phyloP scores from a whole-genome alignment of 371 early-diverging fungal species.

The Syncephalastrum racemosum region DNA sequence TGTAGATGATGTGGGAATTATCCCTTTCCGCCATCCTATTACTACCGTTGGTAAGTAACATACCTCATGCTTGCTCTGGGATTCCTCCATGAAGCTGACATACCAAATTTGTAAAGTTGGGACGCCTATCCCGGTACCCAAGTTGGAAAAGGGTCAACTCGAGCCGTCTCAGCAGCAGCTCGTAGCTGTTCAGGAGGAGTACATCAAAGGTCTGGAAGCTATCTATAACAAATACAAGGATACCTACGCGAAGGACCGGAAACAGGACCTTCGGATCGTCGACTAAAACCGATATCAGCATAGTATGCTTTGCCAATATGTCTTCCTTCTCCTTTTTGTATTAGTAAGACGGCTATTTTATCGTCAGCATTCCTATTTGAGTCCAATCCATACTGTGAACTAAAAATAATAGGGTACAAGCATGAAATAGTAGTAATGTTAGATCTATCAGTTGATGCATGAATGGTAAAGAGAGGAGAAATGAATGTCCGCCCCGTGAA shows the following conservation, averaged over 20 bases:
- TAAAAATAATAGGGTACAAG: too few relatives aligned
- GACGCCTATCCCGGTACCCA: constrained; percentile 64
- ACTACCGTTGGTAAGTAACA: constrained; percentile 47
- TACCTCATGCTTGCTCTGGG: background rate
- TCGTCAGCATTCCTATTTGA: too few relatives aligned
- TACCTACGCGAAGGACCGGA: constrained; percentile 63
- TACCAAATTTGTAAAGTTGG: constrained; percentile 50
- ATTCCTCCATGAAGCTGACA: constrained; percentile 1
- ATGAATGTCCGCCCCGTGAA: too few relatives aligned
- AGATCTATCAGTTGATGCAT: too few relatives aligned
- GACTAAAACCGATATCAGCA: constrained; percentile 27
- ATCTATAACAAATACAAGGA: constrained; percentile 75
- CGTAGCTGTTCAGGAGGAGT: constrained; percentile 58
- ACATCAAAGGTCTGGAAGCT: constrained; percentile 58
- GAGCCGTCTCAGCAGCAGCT: constrained; percentile 68
- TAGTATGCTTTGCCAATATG: too few relatives aligned
- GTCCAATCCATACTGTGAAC: too few relatives aligned
- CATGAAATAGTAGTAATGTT: too few relatives aligned
- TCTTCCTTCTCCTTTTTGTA: too few relatives aligned
- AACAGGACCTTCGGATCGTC: constrained; percentile 56
- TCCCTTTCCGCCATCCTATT: constrained; percentile 58
- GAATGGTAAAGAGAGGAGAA: too few relatives aligned
- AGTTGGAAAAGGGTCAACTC: constrained; percentile 43
- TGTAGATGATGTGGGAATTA: constrained; percentile 54
- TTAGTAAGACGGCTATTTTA: too few relatives aligned